Base-by-base conservation (phyloP, 179 eudicot species). In the Nepenthes alata region DNA sequence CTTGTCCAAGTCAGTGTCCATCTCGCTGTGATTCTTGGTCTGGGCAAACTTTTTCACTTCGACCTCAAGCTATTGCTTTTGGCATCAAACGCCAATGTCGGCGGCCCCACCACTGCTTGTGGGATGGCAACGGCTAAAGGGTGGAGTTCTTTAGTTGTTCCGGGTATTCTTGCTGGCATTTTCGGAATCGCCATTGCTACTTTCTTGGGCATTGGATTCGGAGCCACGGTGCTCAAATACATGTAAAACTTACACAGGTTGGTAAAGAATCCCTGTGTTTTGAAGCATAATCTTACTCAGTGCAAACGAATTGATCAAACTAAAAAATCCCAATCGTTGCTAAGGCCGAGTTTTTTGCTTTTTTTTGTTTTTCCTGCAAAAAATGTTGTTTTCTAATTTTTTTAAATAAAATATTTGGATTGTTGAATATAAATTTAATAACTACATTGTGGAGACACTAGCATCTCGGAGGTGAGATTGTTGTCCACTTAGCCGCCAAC, bases 81-180 rank as follows among this genome's bases (percentile, higher is more conserved):
- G 48, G 97, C 97, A 16, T 91, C 96, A 4, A 91, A 88, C 48
- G 97, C 97, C 39, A 88, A 85, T 60, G 81, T 91, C 12, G 97
- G 96, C 37, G 94, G 96, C n/a, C 97, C 97, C 37, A 85, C 97
- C 34, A 91, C 97, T 44, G 97, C 97, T 11, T 85, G 94, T 50
- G 97, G 97, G 14, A 91, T 91, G 97, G 96, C 96, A 4, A 91
- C 91, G 0, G 73, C 94, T 13, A 88, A 88, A 75, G 97, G 94
- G 25, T 88, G 97, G 97, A 70, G 53, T 59, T 80, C 91, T 61
- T 66, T 88, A 64, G 75, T 91, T 39, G 85, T 85, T 59, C 96
- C 97, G 39, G 84, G 83, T 38, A 84, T 88, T 70, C 88, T 91
- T 60, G 87, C 80, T 25, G 97, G 97, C 49, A 88, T 91, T 3